Evolutionary conservation across 805 yeast species (phyloP).

Genomic region (Wickerhamiella siamensis): DNA sequence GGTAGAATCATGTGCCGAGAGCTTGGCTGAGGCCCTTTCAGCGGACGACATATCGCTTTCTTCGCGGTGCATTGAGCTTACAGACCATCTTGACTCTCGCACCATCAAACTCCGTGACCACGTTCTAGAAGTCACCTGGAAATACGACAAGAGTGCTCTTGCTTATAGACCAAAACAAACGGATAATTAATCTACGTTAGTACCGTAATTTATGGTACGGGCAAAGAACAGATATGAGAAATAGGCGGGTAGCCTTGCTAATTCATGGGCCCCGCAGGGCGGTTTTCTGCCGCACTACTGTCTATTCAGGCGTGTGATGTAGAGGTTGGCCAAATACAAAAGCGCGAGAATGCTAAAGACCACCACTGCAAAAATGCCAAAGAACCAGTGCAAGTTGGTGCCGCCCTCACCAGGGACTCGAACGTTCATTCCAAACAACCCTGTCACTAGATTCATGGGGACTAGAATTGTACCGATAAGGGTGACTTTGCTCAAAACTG

Average conservation of each 20-base stretch:
- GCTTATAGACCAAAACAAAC: not conserved
- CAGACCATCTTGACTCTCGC: not conserved
- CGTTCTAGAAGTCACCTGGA: not conserved
- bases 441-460: constrained; percentile 81
- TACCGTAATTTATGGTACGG: too few species aligned
- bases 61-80: not conserved
- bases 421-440: constrained; percentile 94
- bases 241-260: too few species aligned
- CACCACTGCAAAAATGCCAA: constrained; percentile 47
- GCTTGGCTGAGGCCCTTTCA: not conserved
- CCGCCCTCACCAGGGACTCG: constrained; percentile 56
- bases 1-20: constrained; percentile 49
- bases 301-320: constrained; percentile 7
- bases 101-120: not conserved
- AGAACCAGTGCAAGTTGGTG: constrained; percentile 44
- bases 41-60: not conserved
- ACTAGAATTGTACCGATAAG: constrained; percentile 78
- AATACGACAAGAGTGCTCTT: not conserved
- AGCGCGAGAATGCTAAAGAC: constrained; percentile 29
- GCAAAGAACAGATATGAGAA: too few species aligned
- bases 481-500: constrained; percentile 78
- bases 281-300: too few species aligned
- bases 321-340: constrained; percentile 26
- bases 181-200: too few species aligned
- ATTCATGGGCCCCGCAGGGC: too few species aligned